Conservation (phyloP, 2,329 filamentous ascomycete species). For the Teratosphaeria epicoccoides region DNA sequence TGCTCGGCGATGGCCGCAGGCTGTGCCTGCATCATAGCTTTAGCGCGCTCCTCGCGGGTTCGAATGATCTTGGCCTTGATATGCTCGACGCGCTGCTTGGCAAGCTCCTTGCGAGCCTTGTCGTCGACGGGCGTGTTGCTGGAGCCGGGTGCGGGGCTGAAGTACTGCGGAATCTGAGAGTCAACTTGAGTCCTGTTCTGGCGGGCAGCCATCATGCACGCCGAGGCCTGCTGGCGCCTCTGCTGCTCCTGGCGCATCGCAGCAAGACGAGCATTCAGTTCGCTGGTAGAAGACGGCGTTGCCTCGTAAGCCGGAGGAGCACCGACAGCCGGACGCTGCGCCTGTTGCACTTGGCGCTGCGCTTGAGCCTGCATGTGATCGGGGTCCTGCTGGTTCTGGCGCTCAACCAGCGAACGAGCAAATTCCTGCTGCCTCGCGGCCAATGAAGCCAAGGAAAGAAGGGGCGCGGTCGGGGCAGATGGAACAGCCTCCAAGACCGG, state of each 20-base stretch:
- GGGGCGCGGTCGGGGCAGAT: neutral
- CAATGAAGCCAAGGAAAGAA: neutral
- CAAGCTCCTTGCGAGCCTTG: conserved; percentile 19
- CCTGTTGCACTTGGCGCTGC: conserved; percentile 23
- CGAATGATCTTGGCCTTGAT: conserved; percentile 25
- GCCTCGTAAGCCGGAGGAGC: conserved; percentile 4
- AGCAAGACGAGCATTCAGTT: conserved; percentile 13
- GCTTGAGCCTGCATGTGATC: conserved; percentile 4
- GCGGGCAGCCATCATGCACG: conserved; percentile 10
- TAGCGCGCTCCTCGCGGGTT: conserved; percentile 21
- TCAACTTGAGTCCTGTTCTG: neutral
- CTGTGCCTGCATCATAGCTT: conserved; percentile 12
- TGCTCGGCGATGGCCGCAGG: conserved; percentile 15
- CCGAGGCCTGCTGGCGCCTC: conserved; percentile 13
- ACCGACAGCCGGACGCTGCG: conserved; percentile 8
- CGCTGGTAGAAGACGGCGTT: conserved; percentile 1
- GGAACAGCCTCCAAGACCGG: neutral
- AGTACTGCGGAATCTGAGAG: neutral
- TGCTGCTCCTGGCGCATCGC: conserved; percentile 21
- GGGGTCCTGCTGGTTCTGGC: conserved; percentile 2
- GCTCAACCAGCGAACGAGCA: neutral
- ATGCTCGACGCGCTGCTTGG: conserved; percentile 22
- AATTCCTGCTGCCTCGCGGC: neutral
- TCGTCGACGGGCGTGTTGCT: conserved; percentile 6
- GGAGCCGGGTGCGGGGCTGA: neutral